These are phyloP conservation scores for Pseudogymnoascus sp. DNA, from an alignment of 2,329 filamentous ascomycete genomes.

Conservation along the genomic window DNA sequence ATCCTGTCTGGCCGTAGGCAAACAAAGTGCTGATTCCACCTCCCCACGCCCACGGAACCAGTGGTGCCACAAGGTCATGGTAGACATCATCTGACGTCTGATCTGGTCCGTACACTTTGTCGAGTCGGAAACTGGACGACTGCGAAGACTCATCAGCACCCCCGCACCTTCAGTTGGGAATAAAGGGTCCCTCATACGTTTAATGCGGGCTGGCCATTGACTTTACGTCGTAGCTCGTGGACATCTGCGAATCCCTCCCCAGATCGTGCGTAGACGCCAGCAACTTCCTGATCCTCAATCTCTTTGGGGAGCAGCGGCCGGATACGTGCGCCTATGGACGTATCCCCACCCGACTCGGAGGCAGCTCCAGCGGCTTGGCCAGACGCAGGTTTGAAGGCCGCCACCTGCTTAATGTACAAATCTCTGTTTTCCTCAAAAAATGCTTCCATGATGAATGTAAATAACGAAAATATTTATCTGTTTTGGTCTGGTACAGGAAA, in stretches of 20 bases:
- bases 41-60: constrained; percentile 39
- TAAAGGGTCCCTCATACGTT: not conserved
- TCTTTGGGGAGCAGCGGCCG: constrained; percentile 7
- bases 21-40: constrained; percentile 43
- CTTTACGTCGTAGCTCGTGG: constrained; percentile 10
- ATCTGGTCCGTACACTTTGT: constrained; percentile 12
- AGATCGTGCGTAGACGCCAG: not conserved
- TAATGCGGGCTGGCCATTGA: constrained; percentile 7
- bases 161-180: constrained; percentile 7
- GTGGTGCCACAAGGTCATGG: constrained; percentile 7
- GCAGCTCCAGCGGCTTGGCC: not conserved
- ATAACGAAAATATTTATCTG: too few species aligned
- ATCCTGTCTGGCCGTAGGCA: constrained; percentile 42
- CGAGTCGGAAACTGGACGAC: constrained; percentile 12
- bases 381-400: not conserved
- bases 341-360: not conserved
- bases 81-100: constrained; percentile 16
- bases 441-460: not conserved
- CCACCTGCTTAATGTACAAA: not conserved
- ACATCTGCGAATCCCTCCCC: constrained; percentile 3
- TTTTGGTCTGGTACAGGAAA: not conserved
- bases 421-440: constrained; percentile 4
- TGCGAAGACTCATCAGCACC: constrained; percentile 24
- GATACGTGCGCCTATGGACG: constrained; percentile 5
- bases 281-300: not conserved